Base-by-base conservation (phyloP, 116 monocot genomes). In the Dioscorea cayenensis region DNA sequence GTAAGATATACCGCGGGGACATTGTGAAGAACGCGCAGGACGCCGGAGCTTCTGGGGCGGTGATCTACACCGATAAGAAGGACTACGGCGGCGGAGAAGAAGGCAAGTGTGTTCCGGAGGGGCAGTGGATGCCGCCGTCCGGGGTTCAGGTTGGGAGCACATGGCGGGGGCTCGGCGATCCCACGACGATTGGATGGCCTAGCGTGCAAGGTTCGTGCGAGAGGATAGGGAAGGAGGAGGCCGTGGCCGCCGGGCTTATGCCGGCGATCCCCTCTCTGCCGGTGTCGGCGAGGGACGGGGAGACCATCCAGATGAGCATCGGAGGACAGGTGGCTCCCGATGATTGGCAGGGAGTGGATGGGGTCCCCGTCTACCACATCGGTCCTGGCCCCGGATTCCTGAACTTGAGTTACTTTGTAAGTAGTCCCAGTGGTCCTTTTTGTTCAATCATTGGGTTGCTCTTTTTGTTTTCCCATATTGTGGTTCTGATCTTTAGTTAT, bases 101-200 rank as follows among this genome's bases (percentile, higher is more conserved):
- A 0, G 80, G 61, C 23, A 76, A 35, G 37, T 65, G 25, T 21
- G 90, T 94, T 58, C 91, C 94, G n/a, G 73, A 74, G 7, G 88
- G 72, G 27, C 73, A 73, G 58, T 80, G 83, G 81, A 78, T 94
- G 87, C 91, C 91, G 49, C 80, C 83, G 48, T 88, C 66, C 4
- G 94, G 94, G 0, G 88, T 91, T 27, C 91, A 94, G 75, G 75
- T 91, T 29, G 94, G 94, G 32, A 82, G 75, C 49, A 70, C 81
- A 13, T 86, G 73, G 66, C 49, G 75, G 22, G 91, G 84, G 14
- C 11, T 65, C 2, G 95, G 95, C 28, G 95, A 91, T 66, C 91
- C 91, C 14, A 81, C 82, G 51, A 95, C 95, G 14, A 91, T 91
- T 12, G 91, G 91, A 13, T 95, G 95, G 95, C 65, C 89, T 14